These are phyloP conservation scores for Populus alba DNA, from an alignment of 345 rosid genomes.

Conservation along the genomic window DNA sequence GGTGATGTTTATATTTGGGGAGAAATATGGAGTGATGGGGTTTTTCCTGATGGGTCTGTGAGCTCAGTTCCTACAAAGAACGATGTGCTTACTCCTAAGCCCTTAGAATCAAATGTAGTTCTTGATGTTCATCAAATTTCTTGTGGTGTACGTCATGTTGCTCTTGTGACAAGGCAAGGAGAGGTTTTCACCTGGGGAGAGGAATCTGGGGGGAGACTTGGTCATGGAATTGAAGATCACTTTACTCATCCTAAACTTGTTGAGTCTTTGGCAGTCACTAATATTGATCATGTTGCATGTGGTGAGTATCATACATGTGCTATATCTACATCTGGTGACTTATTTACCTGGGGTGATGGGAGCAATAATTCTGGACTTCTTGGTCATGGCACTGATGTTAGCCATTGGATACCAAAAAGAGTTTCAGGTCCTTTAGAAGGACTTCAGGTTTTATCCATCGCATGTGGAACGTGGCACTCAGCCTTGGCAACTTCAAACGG, in stretches of 20 bases:
- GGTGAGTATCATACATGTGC: constrained; percentile 90
- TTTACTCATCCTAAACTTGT: constrained; percentile 74
- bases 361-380: constrained; percentile 73
- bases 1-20: constrained; percentile 98
- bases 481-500: constrained; percentile 87
- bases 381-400: constrained; percentile 78
- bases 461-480: constrained; percentile 95
- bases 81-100: constrained; percentile 71
- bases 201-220: constrained; percentile 95
- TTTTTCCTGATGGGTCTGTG: constrained; percentile 45
- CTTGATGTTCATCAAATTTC: constrained; percentile 97
- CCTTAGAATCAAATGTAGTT: constrained; percentile 85
- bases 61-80: constrained; percentile 38
- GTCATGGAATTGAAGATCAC: constrained; percentile 73
- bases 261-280: constrained; percentile 72
- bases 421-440: constrained; percentile 84
- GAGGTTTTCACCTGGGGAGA: constrained; percentile 98
- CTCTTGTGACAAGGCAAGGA: constrained; percentile 94
- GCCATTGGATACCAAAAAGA: constrained; percentile 94
- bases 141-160: constrained; percentile 73
- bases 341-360: constrained; percentile 95
- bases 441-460: constrained; percentile 76
- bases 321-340: constrained; percentile 73
- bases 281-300: constrained; percentile 71
- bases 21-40: constrained; percentile 78